A percentile compares a stretch with the other conserved stretches of the same genome.
Evolutionary conservation across 192 early-diverging fungal genomes (phyloP).

Genomic region (Chytriomyces sp.): DNA sequence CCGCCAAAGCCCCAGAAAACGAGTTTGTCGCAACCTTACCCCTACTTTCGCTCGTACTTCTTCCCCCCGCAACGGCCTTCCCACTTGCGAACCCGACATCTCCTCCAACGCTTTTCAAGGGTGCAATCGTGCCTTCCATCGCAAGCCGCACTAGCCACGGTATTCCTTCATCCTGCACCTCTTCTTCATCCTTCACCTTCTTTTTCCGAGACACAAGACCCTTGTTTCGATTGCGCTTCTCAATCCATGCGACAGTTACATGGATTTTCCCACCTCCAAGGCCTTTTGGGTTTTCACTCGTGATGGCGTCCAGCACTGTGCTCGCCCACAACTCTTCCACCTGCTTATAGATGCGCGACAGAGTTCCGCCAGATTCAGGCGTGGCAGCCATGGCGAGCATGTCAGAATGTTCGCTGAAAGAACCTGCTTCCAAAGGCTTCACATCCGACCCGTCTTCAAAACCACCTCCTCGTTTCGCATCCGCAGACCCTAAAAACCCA

Average conservation of each 20-base stretch:
- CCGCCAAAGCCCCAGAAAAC: neutral
- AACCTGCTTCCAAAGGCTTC: neutral
- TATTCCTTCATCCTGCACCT: constrained; percentile 21
- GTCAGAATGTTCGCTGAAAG: neutral
- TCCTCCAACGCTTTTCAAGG: constrained; percentile 29
- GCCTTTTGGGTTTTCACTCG: constrained; percentile 18
- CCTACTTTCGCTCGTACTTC: neutral
- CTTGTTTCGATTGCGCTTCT: constrained; percentile 53
- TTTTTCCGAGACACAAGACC: constrained; percentile 29
- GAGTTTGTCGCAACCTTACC: neutral
- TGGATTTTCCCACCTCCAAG: constrained; percentile 41
- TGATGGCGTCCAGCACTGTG: constrained; percentile 47
- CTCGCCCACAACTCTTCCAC: constrained; percentile 44
- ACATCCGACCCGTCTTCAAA: neutral
- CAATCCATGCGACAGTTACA: constrained; percentile 55
- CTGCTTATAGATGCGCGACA: constrained; percentile 26
- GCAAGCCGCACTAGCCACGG: constrained; percentile 46
- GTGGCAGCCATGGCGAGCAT: neutral
- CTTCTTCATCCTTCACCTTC: constrained; percentile 25
- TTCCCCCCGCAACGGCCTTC: neutral
- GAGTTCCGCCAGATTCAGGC: too few species aligned
- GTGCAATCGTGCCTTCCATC: constrained; percentile 45
- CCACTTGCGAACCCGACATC: neutral
- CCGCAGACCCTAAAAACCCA: neutral
- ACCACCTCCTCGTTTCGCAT: neutral